Base-by-base conservation (phyloP, 1,139 yeast species). In the Lodderomyces theae region DNA sequence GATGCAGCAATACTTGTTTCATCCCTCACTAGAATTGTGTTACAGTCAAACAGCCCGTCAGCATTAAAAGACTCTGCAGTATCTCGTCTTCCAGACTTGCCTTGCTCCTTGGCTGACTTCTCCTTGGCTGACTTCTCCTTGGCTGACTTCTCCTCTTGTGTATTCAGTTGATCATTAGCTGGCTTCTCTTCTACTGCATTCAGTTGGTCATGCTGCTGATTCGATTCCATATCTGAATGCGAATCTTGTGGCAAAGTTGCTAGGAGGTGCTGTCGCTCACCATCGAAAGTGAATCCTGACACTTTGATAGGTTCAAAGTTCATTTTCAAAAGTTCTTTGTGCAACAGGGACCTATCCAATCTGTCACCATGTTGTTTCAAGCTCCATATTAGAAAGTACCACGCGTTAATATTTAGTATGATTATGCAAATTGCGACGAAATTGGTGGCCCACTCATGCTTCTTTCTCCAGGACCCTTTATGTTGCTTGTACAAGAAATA, bases 1-100 rank as follows among this genome's bases (percentile, higher is more conserved):
- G 39, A 35, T 7, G 48, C 43, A 23, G 35, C 34, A 21, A 46
- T 28, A 4, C 15, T 29, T 8, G 25, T 26, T 21, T 15, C 11
- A 15, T 28, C 31, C 31, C 11, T 6, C 10, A 28, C 10, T 15
- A n/a, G 18, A 8, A 28, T 28, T 6, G 18, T 15, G 18, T 18
- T 28, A 28, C 31, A 28, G 12, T 28, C 12, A 28, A 28, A 28
- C 31, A 28, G 31, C 10, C 18, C 31, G 9, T 16, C 31, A 28
- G 15, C n/a, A 15, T 15, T 10, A 5, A 7, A 15, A 4, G n/a
- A 10, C 31, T 15, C 31, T 28, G 6, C 8, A 5, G 29, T 28
- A 7, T 15, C 9, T 28, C 12, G 17, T 6, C 18, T 13, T 9
- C n/a, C 15, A 5, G 5, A 5, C 15, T 26, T 28, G 31, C 16